Conservation (phyloP, 2,329 filamentous ascomycete species). For the Microascus cirrosus region DNA sequence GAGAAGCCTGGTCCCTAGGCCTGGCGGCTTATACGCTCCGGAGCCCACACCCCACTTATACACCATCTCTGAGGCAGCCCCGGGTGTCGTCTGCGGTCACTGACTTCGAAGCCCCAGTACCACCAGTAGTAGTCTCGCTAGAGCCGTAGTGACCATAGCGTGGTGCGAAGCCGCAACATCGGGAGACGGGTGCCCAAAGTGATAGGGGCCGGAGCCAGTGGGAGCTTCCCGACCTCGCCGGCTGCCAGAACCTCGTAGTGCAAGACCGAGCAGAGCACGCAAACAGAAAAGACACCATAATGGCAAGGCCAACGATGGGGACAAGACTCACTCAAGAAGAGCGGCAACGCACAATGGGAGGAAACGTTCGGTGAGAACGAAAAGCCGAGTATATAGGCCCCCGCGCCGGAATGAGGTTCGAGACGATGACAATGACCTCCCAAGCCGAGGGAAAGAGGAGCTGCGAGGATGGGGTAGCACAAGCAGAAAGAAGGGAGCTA, state of each 20-base stretch:
- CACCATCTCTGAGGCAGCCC: not conserved
- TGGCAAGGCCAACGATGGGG: not conserved
- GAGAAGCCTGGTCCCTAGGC: too few species aligned
- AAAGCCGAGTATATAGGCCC: too few species aligned
- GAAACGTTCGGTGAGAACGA: not conserved
- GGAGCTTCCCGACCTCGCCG: not conserved
- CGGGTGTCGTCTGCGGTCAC: not conserved
- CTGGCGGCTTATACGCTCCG: too few species aligned
- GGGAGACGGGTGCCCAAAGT: not conserved
- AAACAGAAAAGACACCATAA: not conserved
- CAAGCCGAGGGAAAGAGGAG: not conserved
- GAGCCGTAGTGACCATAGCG: not conserved
- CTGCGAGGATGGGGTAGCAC: constrained; percentile 1
- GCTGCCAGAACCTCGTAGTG: not conserved
- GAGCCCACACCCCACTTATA: not conserved
- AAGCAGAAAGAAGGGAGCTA: not conserved
- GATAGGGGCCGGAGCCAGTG: not conserved
- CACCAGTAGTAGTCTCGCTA: not conserved
- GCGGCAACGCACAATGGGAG: not conserved
- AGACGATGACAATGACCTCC: not conserved
- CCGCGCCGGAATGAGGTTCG: not conserved
- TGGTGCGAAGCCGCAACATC: not conserved
- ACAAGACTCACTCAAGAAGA: constrained; percentile 1
- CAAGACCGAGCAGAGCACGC: not conserved
- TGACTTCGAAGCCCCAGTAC: constrained; percentile 1